These are phyloP conservation scores for Verticillium longisporum DNA, from an alignment of 2,329 filamentous ascomycete species.

Conservation along the genomic window DNA sequence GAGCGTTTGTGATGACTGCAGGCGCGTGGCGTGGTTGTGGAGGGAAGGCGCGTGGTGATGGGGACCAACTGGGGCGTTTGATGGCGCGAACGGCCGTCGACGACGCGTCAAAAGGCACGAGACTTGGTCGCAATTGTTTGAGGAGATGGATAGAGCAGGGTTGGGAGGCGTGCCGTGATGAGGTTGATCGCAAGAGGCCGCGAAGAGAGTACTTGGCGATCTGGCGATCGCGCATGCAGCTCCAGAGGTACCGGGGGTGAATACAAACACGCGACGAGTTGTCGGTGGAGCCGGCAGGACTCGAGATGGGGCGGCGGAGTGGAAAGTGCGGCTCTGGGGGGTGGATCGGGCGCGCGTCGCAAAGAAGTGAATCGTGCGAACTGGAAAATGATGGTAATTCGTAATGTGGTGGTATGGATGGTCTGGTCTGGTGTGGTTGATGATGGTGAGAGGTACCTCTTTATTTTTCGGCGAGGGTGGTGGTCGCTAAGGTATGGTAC, in stretches of 20 bases:
- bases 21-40: neutral
- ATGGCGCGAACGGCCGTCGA: neutral
- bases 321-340: neutral
- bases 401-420: neutral
- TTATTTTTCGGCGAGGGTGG: neutral
- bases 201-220: neutral
- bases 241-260: neutral
- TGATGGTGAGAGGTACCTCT: neutral
- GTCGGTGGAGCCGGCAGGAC: neutral
- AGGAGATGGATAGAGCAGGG: neutral
- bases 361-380: constrained; percentile 1
- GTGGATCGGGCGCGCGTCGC: neutral
- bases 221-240: constrained; percentile 2
- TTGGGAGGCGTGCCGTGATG: neutral
- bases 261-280: neutral
- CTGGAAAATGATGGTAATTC: neutral
- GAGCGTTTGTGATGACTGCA: neutral
- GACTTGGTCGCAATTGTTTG: neutral
- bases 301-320: neutral
- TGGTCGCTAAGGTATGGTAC: constrained; percentile 5
- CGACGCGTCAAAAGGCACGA: neutral
- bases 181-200: neutral
- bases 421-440: no score
- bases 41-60: neutral
- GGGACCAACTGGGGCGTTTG: no score